Evolutionary conservation across 192 early-diverging fungal genomes (phyloP), one percentile per base, ranked within the genome.

Genomic region (Blastocladiella britannica): DNA sequence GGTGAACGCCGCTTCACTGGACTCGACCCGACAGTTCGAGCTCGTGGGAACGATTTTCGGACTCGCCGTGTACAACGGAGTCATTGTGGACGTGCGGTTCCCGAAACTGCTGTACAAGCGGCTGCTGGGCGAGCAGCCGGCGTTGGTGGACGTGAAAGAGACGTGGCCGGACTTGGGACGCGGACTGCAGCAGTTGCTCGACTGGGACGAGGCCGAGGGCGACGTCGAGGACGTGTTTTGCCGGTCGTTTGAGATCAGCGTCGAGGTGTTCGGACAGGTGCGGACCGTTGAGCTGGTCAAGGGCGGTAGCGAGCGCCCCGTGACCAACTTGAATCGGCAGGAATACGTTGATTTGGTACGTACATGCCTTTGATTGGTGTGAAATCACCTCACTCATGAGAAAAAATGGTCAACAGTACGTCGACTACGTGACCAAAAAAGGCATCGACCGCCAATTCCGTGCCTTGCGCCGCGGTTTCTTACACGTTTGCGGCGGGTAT

Each of bases 21-120:
- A 83, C 55, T 59, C 71, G 4, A 65, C 26, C 27, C 26, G 26
- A 25, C 59, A 71, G 58, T 96, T 87, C 70, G 89, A 93, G 61
- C 70, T 86, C n/a, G 79, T 88, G 1, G 93, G 93, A 7, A 79
- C 79, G 18, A 58, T 96, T n/a, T 63, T 93, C n/a, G 93, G 93
- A 4, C 61, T 96, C n/a, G 89, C 89, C 4, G 68, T 93, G 25
- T 85, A 82, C 55, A 96, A 96, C 65, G 87, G 86, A 3, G 78
- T 96, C 7, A 78, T 86, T 15, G 58, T 90, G 4, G 76, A 77
- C 0, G 72, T 85, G 6, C 69, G 77, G 18, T 81, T 96, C 60
- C 85, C 88, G 4, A 66, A 65, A 18, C 58, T 90, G 5, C 63
- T 93, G 27, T 86, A 83, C 56, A 79, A 82, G 61, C 87, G 86